Base-by-base conservation (phyloP, 2,329 filamentous ascomycete genomes). In the Uncinocarpus reesii region DNA sequence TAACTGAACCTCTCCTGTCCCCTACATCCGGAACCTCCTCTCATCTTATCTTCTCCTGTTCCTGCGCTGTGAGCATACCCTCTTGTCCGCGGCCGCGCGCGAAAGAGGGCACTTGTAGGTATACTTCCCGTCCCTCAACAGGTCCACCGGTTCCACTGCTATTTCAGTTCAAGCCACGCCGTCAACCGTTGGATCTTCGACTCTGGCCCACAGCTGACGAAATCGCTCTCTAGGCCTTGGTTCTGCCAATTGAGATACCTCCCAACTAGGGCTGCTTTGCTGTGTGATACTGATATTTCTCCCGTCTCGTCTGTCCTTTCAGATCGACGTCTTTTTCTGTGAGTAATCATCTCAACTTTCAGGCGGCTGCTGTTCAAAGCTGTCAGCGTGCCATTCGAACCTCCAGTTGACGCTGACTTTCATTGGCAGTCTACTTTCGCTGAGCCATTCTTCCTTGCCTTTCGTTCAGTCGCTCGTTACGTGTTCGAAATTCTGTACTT, bases 81-180 rank as follows among this genome's bases (percentile, higher is more conserved):
- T 21, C 35, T 23, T 21, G 24, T 38, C 16, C 3, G n/a, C n/a
- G n/a, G n/a, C n/a, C n/a, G n/a, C n/a, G n/a, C n/a, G n/a, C n/a
- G n/a, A n/a, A n/a, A n/a, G n/a, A n/a, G n/a, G n/a, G n/a, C n/a
- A n/a, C n/a, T n/a, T n/a, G n/a, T n/a, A n/a, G n/a, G n/a, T n/a
- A n/a, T n/a, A n/a, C 20, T 16, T 23, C 21, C 26, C 23, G 8
- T 5, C 29, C 24, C 15, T 35, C 20, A 15, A 31, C 20, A 15
- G 46, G 18, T 37, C 46, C 46, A 48, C 31, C 21, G 38, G 46
- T 42, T 43, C 46, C 46, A 37, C 46, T 29, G 26, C 24, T 18
- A 32, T 18, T 34, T n/a, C 23, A 7, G 26, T 20, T 40, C 13
- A 21, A 41, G 7, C 45, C 36, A 20, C 16, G 13, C 35, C 34